A percentile compares a stretch with the other conserved stretches of the same genome.
These are phyloP conservation scores for Russula brevipes DNA, from an alignment of 768 basidiomycete genomes.

Conservation along the genomic window DNA sequence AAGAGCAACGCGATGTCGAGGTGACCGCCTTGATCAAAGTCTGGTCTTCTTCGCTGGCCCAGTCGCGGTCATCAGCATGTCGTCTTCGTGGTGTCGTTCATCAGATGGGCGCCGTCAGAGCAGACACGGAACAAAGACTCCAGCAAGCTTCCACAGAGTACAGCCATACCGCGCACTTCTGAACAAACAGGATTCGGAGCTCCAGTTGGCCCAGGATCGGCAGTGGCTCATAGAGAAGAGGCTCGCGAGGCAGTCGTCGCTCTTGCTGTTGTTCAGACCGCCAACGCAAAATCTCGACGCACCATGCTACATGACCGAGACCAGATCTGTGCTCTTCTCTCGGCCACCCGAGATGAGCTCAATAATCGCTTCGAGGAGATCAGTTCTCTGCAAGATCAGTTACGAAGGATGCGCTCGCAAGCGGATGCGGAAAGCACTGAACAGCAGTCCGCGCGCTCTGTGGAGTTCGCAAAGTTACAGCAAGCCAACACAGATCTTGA, in stretches of 20 bases:
- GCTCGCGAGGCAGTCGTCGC: constrained; percentile 8
- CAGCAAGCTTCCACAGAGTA: constrained; percentile 1
- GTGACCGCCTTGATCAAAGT: constrained; percentile 28
- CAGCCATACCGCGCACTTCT: neutral
- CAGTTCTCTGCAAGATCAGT: constrained; percentile 14
- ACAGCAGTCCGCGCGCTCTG: neutral
- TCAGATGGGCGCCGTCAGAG: neutral
- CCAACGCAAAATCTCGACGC: constrained; percentile 2
- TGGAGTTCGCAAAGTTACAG: constrained; percentile 19
- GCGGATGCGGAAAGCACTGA: constrained; percentile 9
- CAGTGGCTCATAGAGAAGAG: constrained; percentile 3
- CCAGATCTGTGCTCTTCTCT: constrained; percentile 18
- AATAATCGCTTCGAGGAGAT: constrained; percentile 11
- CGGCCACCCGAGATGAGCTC: constrained; percentile 16
- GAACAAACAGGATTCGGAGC: constrained; percentile 4
- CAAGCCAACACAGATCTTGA: constrained; percentile 23
- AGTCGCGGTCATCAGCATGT: constrained; percentile 6
- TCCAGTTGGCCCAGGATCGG: neutral
- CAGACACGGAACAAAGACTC: constrained; percentile 3
- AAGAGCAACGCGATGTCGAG: constrained; percentile 29
- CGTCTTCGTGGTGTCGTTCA: neutral
- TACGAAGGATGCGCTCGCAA: constrained; percentile 15
- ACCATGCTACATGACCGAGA: constrained; percentile 7
- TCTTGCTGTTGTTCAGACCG: constrained; percentile 13
- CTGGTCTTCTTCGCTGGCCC: constrained; percentile 21